Evolutionary conservation across 345 rosid genomes (phyloP).

Genomic region (Physaria fendleri): DNA sequence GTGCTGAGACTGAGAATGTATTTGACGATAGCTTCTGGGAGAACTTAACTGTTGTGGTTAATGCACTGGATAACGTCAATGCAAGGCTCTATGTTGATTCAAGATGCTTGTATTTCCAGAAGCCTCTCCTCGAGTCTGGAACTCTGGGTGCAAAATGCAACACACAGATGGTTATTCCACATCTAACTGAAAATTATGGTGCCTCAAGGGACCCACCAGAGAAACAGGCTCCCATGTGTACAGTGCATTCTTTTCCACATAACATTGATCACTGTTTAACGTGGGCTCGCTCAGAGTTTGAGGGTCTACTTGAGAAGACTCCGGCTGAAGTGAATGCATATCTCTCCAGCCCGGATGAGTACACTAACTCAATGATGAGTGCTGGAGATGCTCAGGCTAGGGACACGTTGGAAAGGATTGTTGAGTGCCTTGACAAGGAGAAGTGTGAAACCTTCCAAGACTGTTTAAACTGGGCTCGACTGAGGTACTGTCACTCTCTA

Average conservation of each 20-base stretch:
- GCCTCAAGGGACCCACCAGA: slow-evolving; percentile 99
- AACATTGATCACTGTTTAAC: slow-evolving; percentile 98
- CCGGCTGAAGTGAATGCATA: slow-evolving; percentile 96
- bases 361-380: slow-evolving; percentile 54
- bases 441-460: slow-evolving; percentile 84
- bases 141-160: slow-evolving; percentile 98
- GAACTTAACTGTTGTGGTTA: slow-evolving; percentile 68
- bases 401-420: slow-evolving; percentile 77
- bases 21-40: slow-evolving; percentile 93
- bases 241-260: slow-evolving; percentile 98
- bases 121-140: slow-evolving; percentile 98
- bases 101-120: slow-evolving; percentile 96
- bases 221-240: slow-evolving; percentile 99
- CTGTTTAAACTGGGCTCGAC: slow-evolving; percentile 92
- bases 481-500: slow-evolving; percentile 42
- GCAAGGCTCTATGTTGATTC: slow-evolving; percentile 97
- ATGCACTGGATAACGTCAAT: slow-evolving; percentile 93
- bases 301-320: slow-evolving; percentile 95
- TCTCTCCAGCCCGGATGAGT: slow-evolving; percentile 70
- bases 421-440: slow-evolving; percentile 90
- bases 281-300: slow-evolving; percentile 99
- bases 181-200: slow-evolving; percentile 95
- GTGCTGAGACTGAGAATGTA: slow-evolving; percentile 91
- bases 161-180: slow-evolving; percentile 98
- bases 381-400: slow-evolving; percentile 98